Evolutionary conservation across 2,329 filamentous ascomycete genomes (phyloP).

Genomic region (Claviceps pazoutovae): DNA sequence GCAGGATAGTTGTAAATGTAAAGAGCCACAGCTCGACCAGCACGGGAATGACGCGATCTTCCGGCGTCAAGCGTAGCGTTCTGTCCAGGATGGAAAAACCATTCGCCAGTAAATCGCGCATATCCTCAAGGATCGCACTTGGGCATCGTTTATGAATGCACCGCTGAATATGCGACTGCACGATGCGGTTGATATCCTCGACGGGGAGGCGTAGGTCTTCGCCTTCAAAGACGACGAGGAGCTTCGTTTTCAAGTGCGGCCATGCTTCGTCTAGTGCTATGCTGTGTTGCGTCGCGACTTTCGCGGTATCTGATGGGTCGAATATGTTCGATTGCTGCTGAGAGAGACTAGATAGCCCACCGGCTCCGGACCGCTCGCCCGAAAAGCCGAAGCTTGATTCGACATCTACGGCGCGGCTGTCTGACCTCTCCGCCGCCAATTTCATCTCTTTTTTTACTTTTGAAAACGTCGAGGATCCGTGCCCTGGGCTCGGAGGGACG

Average conservation of each 20-base stretch:
- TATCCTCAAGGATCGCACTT: conserved; percentile 58
- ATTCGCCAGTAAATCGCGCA: conserved; percentile 60
- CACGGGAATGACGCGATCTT: conserved; percentile 78
- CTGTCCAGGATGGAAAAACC: conserved; percentile 81
- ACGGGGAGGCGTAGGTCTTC: conserved; percentile 68
- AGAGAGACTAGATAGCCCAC: conserved; percentile 33
- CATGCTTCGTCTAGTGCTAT: conserved; percentile 68
- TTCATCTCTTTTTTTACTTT: conserved; percentile 83
- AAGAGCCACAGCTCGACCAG: conserved; percentile 91
- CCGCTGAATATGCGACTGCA: conserved; percentile 64
- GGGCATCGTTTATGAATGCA: conserved; percentile 63
- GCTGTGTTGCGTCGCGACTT: conserved; percentile 48
- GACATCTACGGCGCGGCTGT: conserved; percentile 33
- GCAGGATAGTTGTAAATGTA: conserved; percentile 78
- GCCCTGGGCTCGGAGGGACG: conserved; percentile 56
- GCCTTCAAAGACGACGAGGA: conserved; percentile 67
- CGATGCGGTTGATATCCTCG: conserved; percentile 70
- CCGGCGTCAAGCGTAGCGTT: conserved; percentile 61
- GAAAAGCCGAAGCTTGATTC: conserved; percentile 29
- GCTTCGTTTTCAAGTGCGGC: conserved; percentile 63
- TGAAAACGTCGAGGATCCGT: conserved; percentile 51
- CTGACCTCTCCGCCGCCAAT: conserved; percentile 55
- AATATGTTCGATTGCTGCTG: conserved; percentile 30
- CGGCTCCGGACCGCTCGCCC: conserved; percentile 39
- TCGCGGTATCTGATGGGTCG: conserved; percentile 40